These are phyloP conservation scores for Trametes villosa DNA, from an alignment of 768 basidiomycete species.

Conservation along the genomic window DNA sequence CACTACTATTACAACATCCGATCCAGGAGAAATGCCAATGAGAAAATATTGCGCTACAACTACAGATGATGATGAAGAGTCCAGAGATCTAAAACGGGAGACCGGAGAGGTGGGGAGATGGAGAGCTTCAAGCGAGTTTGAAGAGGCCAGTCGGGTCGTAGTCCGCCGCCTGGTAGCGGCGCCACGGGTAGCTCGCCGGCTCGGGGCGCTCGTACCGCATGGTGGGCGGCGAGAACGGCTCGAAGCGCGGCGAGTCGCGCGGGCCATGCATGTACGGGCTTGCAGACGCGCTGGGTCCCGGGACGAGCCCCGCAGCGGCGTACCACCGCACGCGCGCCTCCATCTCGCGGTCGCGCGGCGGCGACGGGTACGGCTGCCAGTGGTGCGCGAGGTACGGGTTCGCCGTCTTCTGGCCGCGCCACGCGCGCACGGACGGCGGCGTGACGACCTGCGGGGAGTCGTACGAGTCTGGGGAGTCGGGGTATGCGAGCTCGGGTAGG, in stretches of 20 bases:
- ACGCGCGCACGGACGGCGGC: background rate
- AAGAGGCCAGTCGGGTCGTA: constrained; percentile 14
- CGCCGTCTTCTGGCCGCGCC: background rate
- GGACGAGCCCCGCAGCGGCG: constrained; percentile 2
- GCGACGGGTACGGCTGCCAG: background rate
- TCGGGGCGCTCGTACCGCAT: background rate
- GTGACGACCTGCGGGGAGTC: constrained; percentile 2
- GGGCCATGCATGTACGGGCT: too few relatives aligned
- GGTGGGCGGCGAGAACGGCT: constrained; percentile 14
- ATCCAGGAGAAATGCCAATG: background rate
- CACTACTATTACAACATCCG: background rate
- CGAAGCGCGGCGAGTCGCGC: constrained; percentile 16
- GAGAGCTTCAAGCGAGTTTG: too few relatives aligned
- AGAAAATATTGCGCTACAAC: too few relatives aligned
- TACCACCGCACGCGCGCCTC: constrained; percentile 15
- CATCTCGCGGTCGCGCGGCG: background rate
- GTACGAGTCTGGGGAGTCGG: constrained; percentile 10
- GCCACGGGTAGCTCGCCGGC: constrained; percentile 6
- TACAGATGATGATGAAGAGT: background rate
- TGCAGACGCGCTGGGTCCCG: too few relatives aligned
- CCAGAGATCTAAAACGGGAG: background rate
- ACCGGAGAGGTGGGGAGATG: too few relatives aligned
- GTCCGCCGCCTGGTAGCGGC: background rate
- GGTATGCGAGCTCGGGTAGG: constrained; percentile 19
- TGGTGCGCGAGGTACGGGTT: constrained; percentile 7